Evolutionary conservation across 1,284 basidiomycete species (phyloP).

Genomic region (Fomitopsis betulina): DNA sequence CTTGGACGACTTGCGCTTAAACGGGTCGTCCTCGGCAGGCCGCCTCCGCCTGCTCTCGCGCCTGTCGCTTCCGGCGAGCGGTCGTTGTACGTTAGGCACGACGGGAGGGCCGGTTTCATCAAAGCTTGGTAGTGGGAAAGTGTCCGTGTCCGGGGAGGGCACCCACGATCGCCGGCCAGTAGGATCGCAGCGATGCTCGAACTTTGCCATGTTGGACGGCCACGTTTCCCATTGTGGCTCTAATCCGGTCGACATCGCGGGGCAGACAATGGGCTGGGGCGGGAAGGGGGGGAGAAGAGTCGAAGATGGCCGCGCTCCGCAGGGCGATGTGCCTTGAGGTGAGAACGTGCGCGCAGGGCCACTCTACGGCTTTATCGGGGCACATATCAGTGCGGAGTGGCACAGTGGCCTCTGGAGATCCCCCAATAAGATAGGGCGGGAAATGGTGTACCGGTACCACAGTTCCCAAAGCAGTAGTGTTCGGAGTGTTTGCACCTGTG

Average conservation of each 20-base stretch:
- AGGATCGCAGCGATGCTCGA: background rate
- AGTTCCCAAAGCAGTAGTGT: background rate
- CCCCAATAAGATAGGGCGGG: background rate
- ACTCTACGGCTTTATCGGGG: background rate
- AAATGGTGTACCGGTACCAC: background rate
- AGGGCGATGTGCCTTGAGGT: background rate
- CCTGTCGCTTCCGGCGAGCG: background rate
- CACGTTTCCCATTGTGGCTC: conserved; percentile 7
- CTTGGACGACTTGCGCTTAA: background rate
- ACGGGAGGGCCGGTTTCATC: background rate
- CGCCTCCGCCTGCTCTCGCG: conserved; percentile 1
- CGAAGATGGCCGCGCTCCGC: background rate
- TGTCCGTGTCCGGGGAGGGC: conserved; percentile 7
- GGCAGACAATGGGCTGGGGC: background rate
- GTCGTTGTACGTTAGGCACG: conserved; percentile 3
- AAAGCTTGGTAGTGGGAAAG: conserved; percentile 1
- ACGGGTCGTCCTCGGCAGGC: conserved; percentile 7
- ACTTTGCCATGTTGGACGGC: conserved; percentile 10
- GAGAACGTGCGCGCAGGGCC: background rate
- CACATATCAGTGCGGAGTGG: background rate
- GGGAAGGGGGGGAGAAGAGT: background rate
- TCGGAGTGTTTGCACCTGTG: background rate
- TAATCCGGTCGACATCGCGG: background rate
- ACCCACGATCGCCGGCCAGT: conserved; percentile 6
- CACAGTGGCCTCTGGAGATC: background rate